Conservation (phyloP, 2,329 filamentous ascomycete genomes). For the Grosmannia serpens region DNA sequence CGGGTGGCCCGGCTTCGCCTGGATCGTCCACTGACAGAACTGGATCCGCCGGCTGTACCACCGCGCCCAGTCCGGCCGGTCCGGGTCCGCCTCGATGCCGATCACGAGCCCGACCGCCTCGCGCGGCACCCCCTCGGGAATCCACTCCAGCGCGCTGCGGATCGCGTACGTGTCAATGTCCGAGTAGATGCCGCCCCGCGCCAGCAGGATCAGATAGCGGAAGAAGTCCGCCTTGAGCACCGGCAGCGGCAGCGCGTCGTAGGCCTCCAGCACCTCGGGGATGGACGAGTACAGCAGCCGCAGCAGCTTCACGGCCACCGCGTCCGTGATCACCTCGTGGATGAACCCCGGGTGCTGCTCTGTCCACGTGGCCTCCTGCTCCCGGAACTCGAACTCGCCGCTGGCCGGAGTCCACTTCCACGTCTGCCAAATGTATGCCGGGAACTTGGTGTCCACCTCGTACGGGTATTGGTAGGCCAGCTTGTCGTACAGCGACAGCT, state of each 20-base stretch:
- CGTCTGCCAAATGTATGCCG: constrained; percentile 98
- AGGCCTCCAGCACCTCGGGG: constrained; percentile 69
- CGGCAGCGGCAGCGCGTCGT: constrained; percentile 58
- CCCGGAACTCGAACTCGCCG: constrained; percentile 66
- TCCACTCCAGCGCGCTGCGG: constrained; percentile 75
- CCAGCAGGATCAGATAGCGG: constrained; percentile 57
- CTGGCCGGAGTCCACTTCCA: constrained; percentile 83
- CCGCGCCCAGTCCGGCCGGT: constrained; percentile 80
- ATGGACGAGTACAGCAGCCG: constrained; percentile 76
- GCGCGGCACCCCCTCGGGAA: constrained; percentile 66
- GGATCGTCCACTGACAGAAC: constrained; percentile 99
- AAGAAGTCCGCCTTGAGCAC: constrained; percentile 74
- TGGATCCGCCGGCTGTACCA: constrained; percentile 97
- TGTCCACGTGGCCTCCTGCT: constrained; percentile 83
- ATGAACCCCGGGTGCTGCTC: constrained; percentile 80
- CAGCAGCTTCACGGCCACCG: constrained; percentile 70
- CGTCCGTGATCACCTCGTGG: constrained; percentile 94
- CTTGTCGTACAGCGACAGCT: constrained; percentile 64
- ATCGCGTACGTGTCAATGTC: constrained; percentile 88
- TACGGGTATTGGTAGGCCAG: constrained; percentile 92
- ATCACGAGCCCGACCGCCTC: constrained; percentile 75
- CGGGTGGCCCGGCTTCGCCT: constrained; percentile 88
- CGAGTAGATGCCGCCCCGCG: constrained; percentile 59
- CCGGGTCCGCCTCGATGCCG: constrained; percentile 93
- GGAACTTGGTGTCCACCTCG: constrained; percentile 78